phyloP scores from a whole-genome alignment of 306 rosid species.

The Inga leiocalycina region DNA sequence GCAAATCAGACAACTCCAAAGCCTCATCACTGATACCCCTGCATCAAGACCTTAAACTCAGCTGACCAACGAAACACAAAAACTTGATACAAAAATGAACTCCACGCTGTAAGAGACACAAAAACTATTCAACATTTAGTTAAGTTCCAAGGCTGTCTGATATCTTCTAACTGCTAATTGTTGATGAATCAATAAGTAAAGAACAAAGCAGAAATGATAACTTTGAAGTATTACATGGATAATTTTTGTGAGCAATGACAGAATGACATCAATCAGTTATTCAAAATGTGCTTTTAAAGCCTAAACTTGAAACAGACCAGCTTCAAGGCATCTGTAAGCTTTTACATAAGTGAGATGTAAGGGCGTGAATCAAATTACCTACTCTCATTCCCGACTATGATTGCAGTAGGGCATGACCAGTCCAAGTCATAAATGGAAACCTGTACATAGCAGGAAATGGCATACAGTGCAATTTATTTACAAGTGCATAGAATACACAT shows the following conservation, averaged over 20 bases:
- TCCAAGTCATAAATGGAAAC: constrained; percentile 82
- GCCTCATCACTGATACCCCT: constrained; percentile 94
- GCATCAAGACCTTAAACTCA: constrained; percentile 29
- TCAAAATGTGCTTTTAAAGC: constrained; percentile 8
- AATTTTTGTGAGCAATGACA: constrained; percentile 7
- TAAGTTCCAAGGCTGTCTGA: neutral
- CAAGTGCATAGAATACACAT: constrained; percentile 4
- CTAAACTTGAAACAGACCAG: constrained; percentile 19
- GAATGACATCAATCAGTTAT: neutral
- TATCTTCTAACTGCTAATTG: constrained; percentile 5
- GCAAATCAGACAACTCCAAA: constrained; percentile 78
- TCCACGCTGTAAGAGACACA: constrained; percentile 4
- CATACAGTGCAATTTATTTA: neutral
- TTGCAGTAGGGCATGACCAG: constrained; percentile 93
- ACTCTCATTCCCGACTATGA: constrained; percentile 85
- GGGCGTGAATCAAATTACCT: constrained; percentile 51
- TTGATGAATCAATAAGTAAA: neutral
- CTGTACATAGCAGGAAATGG: constrained; percentile 45
- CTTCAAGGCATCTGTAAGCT: neutral
- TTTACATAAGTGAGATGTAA: neutral
- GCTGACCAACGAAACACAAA: constrained; percentile 2
- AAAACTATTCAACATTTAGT: constrained; percentile 3
- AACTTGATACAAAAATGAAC: neutral
- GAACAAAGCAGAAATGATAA: neutral
- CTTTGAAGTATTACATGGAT: neutral